These are phyloP conservation scores for Phytophthora cryptogea DNA, from an alignment of 352 stramenopile genomes.

Conservation along the genomic window DNA sequence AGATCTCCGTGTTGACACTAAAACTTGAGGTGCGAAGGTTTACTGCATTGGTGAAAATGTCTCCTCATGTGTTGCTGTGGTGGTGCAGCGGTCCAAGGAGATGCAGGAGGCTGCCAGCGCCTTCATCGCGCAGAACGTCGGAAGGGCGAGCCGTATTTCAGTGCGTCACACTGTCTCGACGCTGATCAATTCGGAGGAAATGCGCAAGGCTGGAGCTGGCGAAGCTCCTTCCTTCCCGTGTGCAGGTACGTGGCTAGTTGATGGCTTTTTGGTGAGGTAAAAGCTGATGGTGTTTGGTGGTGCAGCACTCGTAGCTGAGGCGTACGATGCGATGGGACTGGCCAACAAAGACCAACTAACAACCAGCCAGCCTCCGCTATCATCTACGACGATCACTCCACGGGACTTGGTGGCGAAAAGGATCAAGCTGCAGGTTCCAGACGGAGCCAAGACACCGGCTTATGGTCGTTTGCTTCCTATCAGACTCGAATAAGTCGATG, in stretches of 20 bases:
- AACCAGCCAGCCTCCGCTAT: constrained; percentile 31
- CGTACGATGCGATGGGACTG: constrained; percentile 69
- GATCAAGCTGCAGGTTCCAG: constrained; percentile 40
- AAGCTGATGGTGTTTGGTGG: constrained; percentile 1
- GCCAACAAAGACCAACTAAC: constrained; percentile 48
- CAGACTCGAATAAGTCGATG: constrained; percentile 41
- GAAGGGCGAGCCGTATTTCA: constrained; percentile 66
- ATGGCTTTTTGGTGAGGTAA: background rate
- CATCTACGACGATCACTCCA: constrained; percentile 47
- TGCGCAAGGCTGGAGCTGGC: constrained; percentile 17
- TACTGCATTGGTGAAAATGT: background rate
- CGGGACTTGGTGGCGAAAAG: constrained; percentile 50
- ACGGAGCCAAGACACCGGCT: constrained; percentile 20
- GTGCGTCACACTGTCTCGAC: constrained; percentile 54
- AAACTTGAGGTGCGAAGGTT: constrained; percentile 43
- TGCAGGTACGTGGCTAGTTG: constrained; percentile 38
- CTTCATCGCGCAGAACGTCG: constrained; percentile 62
- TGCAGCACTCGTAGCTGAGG: constrained; percentile 68
- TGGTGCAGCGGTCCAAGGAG: constrained; percentile 58
- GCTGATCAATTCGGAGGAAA: constrained; percentile 48
- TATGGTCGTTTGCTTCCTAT: constrained; percentile 76
- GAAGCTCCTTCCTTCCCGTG: constrained; percentile 44
- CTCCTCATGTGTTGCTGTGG: constrained; percentile 9
- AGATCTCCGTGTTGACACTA: constrained; percentile 82
- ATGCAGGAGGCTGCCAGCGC: constrained; percentile 58